Evolutionary conservation across 2,329 filamentous ascomycete genomes (phyloP).

Genomic region (Colletotrichum abscissum): DNA sequence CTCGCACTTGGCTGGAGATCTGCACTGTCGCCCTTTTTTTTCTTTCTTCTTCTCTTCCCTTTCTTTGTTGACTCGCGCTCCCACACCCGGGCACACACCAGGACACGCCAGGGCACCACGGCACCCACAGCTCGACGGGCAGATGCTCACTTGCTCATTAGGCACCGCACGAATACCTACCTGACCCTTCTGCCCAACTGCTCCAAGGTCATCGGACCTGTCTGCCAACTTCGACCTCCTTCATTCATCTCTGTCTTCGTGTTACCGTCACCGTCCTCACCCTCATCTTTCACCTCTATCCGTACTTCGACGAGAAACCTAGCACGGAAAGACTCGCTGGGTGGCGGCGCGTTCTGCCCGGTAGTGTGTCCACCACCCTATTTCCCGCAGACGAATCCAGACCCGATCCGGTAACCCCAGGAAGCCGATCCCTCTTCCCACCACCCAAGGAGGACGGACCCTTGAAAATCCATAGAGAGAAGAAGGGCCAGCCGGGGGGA

Average conservation of each 20-base stretch:
- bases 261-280: not conserved
- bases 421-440: conserved; percentile 25
- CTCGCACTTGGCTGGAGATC: not conserved
- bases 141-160: not conserved
- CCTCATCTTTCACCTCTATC: not conserved
- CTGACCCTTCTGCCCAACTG: not conserved
- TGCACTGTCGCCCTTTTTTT: not conserved
- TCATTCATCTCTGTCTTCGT: not conserved
- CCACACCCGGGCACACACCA: not conserved
- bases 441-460: conserved; percentile 19
- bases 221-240: not conserved
- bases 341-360: not conserved
- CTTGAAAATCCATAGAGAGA: conserved; percentile 20
- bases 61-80: conserved; percentile 21
- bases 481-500: conserved; percentile 8
- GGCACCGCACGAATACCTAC: not conserved
- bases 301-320: not conserved
- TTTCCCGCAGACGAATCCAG: conserved; percentile 13
- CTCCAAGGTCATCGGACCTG: not conserved
- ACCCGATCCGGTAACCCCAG: conserved; percentile 15
- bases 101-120: not conserved
- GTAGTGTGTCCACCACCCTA: not conserved
- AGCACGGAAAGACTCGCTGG: not conserved
- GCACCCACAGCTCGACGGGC: not conserved
- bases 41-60: not conserved